A percentile compares a stretch with the other conserved stretches of the same genome.
phyloP scores from a whole-genome alignment of 1,139 yeast genomes.

The Kodamaea derodonti region DNA sequence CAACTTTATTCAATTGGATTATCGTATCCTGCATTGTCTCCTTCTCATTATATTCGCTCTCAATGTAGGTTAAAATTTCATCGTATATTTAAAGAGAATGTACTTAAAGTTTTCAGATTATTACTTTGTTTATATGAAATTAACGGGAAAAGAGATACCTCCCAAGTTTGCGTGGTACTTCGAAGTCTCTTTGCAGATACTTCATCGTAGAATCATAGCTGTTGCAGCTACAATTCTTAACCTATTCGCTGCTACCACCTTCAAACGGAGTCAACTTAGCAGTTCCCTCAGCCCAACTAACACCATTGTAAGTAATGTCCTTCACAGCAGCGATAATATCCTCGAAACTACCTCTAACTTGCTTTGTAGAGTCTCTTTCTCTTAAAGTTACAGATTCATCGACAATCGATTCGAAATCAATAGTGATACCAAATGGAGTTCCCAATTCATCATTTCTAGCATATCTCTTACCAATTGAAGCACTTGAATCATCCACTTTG shows the following conservation, averaged over 20 bases:
- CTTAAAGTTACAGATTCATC: conserved; percentile 92
- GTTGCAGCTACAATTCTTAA: no score
- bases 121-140: no score
- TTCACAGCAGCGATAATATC: conserved; percentile 78
- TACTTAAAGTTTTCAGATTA: no score
- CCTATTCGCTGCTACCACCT: conserved; percentile 25
- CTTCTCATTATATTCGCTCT: no score
- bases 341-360: conserved; percentile 87
- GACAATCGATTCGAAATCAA: conserved; percentile 90
- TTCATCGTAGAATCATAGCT: no score
- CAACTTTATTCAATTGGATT: no score
- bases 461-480: conserved; percentile 97
- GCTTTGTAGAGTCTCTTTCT: conserved; percentile 96
- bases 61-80: no score
- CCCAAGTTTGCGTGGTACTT: no score
- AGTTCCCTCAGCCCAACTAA: conserved; percentile 84
- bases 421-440: conserved; percentile 97
- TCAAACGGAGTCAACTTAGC: conserved; percentile 61
- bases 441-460: conserved; percentile 99
- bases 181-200: no score
- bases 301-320: conserved; percentile 69
- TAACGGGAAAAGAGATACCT: no score
- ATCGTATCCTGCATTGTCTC: no score
- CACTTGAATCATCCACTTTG: conserved; percentile 96
- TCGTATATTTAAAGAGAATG: no score